These are phyloP conservation scores for Fusarium irregulare DNA, from an alignment of 2,329 filamentous ascomycete genomes.

Conservation along the genomic window DNA sequence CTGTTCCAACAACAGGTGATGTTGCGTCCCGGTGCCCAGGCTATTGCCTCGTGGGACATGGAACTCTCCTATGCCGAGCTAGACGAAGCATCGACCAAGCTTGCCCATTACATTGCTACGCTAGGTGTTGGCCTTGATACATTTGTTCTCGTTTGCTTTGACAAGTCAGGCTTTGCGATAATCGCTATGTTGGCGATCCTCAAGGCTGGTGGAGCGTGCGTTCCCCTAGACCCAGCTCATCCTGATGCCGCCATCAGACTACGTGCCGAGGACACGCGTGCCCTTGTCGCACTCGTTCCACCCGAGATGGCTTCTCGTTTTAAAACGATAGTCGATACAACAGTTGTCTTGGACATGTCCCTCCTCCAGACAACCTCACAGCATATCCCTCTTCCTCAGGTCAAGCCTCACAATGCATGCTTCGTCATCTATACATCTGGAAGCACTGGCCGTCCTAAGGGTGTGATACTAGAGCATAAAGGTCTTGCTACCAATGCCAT, in stretches of 20 bases:
- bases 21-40: slow-evolving; percentile 1
- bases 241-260: slow-evolving; percentile 33
- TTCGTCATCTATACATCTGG: slow-evolving; percentile 41
- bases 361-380: neutral
- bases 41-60: slow-evolving; percentile 36
- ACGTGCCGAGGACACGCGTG: slow-evolving; percentile 20
- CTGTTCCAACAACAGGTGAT: slow-evolving; percentile 20
- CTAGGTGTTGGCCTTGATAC: slow-evolving; percentile 15
- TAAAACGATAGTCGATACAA: slow-evolving; percentile 6
- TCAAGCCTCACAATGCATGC: slow-evolving; percentile 21
- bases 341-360: slow-evolving; percentile 14
- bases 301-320: slow-evolving; percentile 5
- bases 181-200: slow-evolving; percentile 33
- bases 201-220: slow-evolving; percentile 33
- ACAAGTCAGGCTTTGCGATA: slow-evolving; percentile 31
- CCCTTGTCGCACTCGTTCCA: slow-evolving; percentile 26
- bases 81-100: slow-evolving; percentile 22
- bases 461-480: slow-evolving; percentile 32
- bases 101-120: slow-evolving; percentile 13
- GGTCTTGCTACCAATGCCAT: slow-evolving; percentile 23
- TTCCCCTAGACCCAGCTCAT: slow-evolving; percentile 33
- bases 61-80: slow-evolving; percentile 35
- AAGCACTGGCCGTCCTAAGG: slow-evolving; percentile 29
- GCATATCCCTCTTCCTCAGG: neutral
- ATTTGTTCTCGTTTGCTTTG: slow-evolving; percentile 28